Conservation (phyloP, 1,284 basidiomycete species). For the Fomitopsis betulina region DNA sequence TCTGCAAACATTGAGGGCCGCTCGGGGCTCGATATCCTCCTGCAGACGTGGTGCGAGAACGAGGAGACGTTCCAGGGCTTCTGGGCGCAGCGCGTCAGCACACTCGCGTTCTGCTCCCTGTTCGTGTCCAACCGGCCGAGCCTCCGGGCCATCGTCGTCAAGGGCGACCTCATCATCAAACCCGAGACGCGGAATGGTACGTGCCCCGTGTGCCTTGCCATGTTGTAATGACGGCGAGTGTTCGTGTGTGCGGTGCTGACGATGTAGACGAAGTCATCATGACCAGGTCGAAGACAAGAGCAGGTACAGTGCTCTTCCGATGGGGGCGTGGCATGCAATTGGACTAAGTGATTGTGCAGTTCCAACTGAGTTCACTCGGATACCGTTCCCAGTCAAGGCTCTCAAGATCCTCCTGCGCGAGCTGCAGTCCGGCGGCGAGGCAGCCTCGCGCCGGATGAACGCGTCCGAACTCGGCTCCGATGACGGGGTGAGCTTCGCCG, state of each 20-base stretch:
- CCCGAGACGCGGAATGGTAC: constrained; percentile 76
- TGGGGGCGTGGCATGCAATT: not conserved
- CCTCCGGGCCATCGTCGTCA: constrained; percentile 65
- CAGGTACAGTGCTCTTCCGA: constrained; percentile 44
- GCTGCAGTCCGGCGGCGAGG: constrained; percentile 69
- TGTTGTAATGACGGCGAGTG: constrained; percentile 8
- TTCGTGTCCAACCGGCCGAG: constrained; percentile 64
- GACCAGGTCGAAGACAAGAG: constrained; percentile 88
- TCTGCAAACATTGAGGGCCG: constrained; percentile 52
- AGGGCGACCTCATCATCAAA: constrained; percentile 89
- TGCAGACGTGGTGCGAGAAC: constrained; percentile 91
- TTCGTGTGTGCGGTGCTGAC: constrained; percentile 11
- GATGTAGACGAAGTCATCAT: constrained; percentile 70
- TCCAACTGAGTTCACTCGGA: constrained; percentile 81
- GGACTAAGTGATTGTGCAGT: constrained; percentile 35
- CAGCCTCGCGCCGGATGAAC: constrained; percentile 30
- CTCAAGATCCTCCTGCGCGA: constrained; percentile 88
- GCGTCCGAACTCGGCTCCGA: constrained; percentile 61
- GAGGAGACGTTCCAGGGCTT: constrained; percentile 92
- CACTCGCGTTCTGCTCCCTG: constrained; percentile 77
- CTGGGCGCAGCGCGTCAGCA: constrained; percentile 86
- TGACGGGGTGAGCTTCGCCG: constrained; percentile 57
- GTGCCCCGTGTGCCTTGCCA: constrained; percentile 24
- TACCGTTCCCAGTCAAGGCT: constrained; percentile 88
- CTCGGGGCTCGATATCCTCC: constrained; percentile 73